Percentiles rank a stretch among this genome's conserved stretches.
Evolutionary conservation across 768 basidiomycete species (phyloP).

Genomic region (Ephemerocybe angulata): DNA sequence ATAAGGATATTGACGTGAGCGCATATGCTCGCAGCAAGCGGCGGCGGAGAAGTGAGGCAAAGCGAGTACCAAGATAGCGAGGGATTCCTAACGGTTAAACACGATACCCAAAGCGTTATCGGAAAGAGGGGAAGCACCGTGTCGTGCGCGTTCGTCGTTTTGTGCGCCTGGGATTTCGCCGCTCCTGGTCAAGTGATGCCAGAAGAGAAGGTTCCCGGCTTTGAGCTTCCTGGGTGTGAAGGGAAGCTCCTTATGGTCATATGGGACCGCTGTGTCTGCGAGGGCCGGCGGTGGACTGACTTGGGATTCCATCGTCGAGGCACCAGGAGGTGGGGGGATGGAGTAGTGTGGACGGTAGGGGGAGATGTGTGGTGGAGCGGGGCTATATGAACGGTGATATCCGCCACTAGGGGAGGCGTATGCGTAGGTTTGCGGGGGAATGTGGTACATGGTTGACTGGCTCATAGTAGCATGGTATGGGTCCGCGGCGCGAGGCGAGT

Average conservation of each 20-base stretch:
- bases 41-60: background rate
- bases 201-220: conserved; percentile 64
- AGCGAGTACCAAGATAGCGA: background rate
- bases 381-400: background rate
- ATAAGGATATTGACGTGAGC: background rate
- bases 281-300: conserved; percentile 24
- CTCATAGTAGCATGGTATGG: conserved; percentile 6
- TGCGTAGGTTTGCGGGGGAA: background rate
- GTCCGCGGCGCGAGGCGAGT: conserved; percentile 26
- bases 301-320: conserved; percentile 16
- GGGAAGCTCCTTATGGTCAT: conserved; percentile 39
- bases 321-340: conserved; percentile 19
- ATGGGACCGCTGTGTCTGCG: conserved; percentile 20
- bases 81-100: conserved; percentile 31
- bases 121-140: conserved; percentile 14
- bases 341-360: background rate
- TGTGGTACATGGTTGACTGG: background rate
- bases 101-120: conserved; percentile 15
- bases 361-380: background rate
- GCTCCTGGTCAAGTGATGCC: conserved; percentile 69
- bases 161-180: conserved; percentile 70
- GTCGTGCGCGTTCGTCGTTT: conserved; percentile 58
- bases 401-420: background rate
- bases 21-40: too few relatives aligned
- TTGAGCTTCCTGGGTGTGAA: conserved; percentile 36